Percentiles rank a stretch among this genome's conserved stretches.
Evolutionary conservation across 805 yeast genomes (phyloP).

Genomic region (Ogataea minuta): DNA sequence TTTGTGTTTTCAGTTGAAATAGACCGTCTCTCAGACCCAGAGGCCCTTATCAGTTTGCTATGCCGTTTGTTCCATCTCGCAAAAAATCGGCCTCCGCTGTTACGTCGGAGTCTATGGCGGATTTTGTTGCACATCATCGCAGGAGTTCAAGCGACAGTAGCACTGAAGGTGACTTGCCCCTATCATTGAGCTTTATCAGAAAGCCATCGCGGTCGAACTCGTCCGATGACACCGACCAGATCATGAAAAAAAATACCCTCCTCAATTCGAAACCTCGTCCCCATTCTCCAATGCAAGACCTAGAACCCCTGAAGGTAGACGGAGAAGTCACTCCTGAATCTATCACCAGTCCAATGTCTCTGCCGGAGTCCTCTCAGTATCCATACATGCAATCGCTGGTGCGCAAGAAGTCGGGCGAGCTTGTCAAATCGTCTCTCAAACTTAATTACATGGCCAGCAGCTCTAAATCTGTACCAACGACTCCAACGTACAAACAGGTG

Average conservation of each 20-base stretch:
- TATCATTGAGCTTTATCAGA: conserved; percentile 33
- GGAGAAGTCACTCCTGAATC: conserved; percentile 7
- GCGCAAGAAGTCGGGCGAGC: conserved; percentile 86
- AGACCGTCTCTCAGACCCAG: neutral
- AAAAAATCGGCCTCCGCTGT: neutral
- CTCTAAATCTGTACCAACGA: conserved; percentile 45
- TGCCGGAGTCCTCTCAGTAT: conserved; percentile 10
- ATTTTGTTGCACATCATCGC: conserved; percentile 1
- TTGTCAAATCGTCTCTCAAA: conserved; percentile 72
- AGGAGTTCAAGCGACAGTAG: conserved; percentile 21
- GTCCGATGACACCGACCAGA: conserved; percentile 22
- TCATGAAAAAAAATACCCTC: conserved; percentile 34
- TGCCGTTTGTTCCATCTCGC: conserved; percentile 26
- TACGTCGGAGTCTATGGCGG: neutral
- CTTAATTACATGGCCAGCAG: conserved; percentile 29
- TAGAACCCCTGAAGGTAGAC: neutral
- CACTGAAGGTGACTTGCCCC: conserved; percentile 26
- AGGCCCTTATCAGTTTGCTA: neutral
- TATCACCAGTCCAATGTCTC: conserved; percentile 11
- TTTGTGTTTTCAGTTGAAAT: too few species aligned
- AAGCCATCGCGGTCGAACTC: conserved; percentile 33
- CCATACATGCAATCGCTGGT: conserved; percentile 42
- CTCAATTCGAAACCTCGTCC: conserved; percentile 21
- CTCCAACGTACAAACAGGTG: conserved; percentile 69
- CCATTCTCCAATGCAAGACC: neutral